phyloP scores from a whole-genome alignment of 805 yeast species.

The Metschnikowia cubensis region DNA sequence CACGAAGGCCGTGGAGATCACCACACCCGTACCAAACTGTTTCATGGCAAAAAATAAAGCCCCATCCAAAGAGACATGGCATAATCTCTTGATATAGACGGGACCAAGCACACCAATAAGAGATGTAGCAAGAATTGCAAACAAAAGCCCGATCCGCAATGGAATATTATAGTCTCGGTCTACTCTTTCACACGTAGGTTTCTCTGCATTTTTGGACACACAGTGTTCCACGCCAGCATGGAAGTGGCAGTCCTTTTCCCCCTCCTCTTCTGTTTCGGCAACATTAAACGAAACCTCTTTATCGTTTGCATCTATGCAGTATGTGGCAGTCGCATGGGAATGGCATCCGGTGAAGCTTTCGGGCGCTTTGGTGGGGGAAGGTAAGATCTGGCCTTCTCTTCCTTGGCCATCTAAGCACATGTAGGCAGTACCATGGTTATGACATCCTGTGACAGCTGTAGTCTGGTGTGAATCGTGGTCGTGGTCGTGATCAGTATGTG shows the following conservation, averaged over 20 bases:
- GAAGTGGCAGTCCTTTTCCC: slow-evolving; percentile 23
- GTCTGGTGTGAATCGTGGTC: background rate
- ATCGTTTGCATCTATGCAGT: slow-evolving; percentile 1
- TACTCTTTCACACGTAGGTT: slow-evolving; percentile 19
- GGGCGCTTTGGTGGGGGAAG: slow-evolving; percentile 1
- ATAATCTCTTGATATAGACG: background rate
- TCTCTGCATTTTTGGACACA: slow-evolving; percentile 11
- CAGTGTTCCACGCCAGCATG: slow-evolving; percentile 35
- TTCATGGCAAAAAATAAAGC: background rate
- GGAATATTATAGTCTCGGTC: slow-evolving; percentile 20
- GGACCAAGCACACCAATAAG: slow-evolving; percentile 5
- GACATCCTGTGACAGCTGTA: slow-evolving; percentile 4
- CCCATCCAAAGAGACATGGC: slow-evolving; percentile 3
- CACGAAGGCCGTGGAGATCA: slow-evolving; percentile 31
- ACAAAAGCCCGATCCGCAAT: slow-evolving; percentile 25
- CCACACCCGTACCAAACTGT: slow-evolving; percentile 29
- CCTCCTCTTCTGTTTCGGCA: background rate
- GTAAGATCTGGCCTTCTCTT: slow-evolving; percentile 4
- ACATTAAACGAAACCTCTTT: slow-evolving; percentile 1
- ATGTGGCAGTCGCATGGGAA: slow-evolving; percentile 5
- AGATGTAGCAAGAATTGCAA: slow-evolving; percentile 6
- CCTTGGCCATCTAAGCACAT: slow-evolving; percentile 4
- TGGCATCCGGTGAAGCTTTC: slow-evolving; percentile 4
- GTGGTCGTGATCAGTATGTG: background rate
- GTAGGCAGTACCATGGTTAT: slow-evolving; percentile 1